Evolutionary conservation across 768 basidiomycete species (phyloP), one percentile per base, ranked within the genome.

Genomic region (Leccinellum albellum): DNA sequence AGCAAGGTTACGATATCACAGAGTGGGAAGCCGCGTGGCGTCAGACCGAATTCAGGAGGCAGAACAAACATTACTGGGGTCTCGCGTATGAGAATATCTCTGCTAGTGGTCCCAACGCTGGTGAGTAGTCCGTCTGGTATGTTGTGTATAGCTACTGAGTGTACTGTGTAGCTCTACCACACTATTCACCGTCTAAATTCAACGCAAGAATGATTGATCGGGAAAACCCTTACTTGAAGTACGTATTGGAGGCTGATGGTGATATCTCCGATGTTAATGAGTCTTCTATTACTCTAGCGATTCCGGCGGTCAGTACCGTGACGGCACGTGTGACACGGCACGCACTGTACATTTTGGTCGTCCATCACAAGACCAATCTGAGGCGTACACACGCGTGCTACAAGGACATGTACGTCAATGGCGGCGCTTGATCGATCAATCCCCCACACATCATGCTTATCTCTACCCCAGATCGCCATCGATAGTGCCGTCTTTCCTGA

Each of bases 21-120:
- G 96, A 98, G 73, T 97, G 89, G 76, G 91, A 95, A 67, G 94
- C 95, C 13, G 91, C 85, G 1, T 91, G 87, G 70, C 83, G 90
- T 53, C 75, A 97, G 55, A 88, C 86, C 0, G 86, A 89, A 72
- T 91, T 83, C 70, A 79, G 93, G 58, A 76, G 82, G 65, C 79
- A 84, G 66, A 78, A 82, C 62, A 86, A 86, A 73, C 75, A 88
- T 61, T 92, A 87, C 68, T 85, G 85, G 83, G 91, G 91, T 6
- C 83, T 91, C 17, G 92, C 92, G 6, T 94, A 94, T 62, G 89
- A 91, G 72, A 91, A 86, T 54, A 96, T 98, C 59, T 91, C 88
- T 23, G 96, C 91, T 2, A 86, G 83, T 37, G 96, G 95, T 3
- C 79, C 90, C 3, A 96, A 99, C 68, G 95, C 91, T 54, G 83